Evolutionary conservation across 805 yeast species (phyloP), one percentile per base, ranked within the genome.

Genomic region (Cyberlindnera misumaiensis): DNA sequence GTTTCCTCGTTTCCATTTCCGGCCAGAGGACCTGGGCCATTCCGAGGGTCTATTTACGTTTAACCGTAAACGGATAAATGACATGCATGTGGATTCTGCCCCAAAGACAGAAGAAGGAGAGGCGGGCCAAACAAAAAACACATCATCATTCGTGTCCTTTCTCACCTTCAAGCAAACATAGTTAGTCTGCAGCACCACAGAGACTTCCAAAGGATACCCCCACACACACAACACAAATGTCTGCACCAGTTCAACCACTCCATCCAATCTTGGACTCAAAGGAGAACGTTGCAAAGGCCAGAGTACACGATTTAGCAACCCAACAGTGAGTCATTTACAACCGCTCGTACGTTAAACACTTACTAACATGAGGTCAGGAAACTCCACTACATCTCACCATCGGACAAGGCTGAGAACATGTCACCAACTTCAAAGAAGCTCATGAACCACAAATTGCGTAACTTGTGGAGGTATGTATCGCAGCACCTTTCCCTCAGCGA

Each of bases 391-490:
- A 51, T 55, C 14, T 55, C 59, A 6, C 59, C 59, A 18, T 53
- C 58, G 2, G 59, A 55, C 30, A 47, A 45, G 32, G 47, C 42
- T 11, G 59, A 55, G 41, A 55, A 53, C 40, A 26, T 55, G 35
- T 53, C 58, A 1, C 59, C 59, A 37, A 53, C 57, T 7, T 53
- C 58, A 3, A 55, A 51, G 44, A 55, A 55, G 35, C 40, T 55
- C 20, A 41, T 52, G 45, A 45, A 48, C 27, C 59, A 55, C 38
- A 55, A 53, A 38, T 34, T 52, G 48, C 56, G 49, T 28, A 49
- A 48, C 30, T 28, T 52, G 17, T 45, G 50, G 27, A 42, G 47
- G 59, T 55, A 41, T 36, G 58, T 50, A 11, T 6, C 3, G 16
- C 6, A 4, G 13, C n/a, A 12, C 13, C 10, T 28, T 28, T 16